Evolutionary conservation across 192 early-diverging fungal genomes (phyloP).

Genomic region (Phycomyces nitens): DNA sequence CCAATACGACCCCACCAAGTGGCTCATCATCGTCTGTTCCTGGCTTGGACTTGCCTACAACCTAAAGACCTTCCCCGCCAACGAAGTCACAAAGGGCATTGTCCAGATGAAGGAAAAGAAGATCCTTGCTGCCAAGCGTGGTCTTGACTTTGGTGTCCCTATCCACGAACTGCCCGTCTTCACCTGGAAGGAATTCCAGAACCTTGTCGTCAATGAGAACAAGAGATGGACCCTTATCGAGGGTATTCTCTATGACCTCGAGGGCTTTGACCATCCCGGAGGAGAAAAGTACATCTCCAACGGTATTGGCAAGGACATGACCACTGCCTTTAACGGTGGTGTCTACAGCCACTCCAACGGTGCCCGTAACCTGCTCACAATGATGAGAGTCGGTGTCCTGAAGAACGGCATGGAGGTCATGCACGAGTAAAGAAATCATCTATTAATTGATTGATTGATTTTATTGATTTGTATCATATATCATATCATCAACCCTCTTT

Average conservation of each 20-base stretch:
- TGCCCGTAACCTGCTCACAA: slow-evolving; percentile 77
- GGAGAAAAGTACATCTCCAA: slow-evolving; percentile 67
- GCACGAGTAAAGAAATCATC: neutral
- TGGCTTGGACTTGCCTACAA: slow-evolving; percentile 64
- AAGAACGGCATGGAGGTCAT: slow-evolving; percentile 45
- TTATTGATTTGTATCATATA: too few relatives aligned
- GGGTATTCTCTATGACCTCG: slow-evolving; percentile 79
- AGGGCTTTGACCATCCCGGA: slow-evolving; percentile 86
- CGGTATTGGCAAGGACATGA: slow-evolving; percentile 82
- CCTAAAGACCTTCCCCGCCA: slow-evolving; percentile 72
- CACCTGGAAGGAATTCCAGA: slow-evolving; percentile 60
- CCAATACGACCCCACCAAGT: slow-evolving; percentile 85
- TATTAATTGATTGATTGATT: too few relatives aligned
- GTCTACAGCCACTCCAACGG: slow-evolving; percentile 90
- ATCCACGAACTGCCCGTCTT: slow-evolving; percentile 66
- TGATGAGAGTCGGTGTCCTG: slow-evolving; percentile 66
- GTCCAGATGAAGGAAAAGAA: slow-evolving; percentile 82
- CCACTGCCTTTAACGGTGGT: slow-evolving; percentile 84
- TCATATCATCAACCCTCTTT: too few relatives aligned
- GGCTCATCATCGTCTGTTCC: slow-evolving; percentile 63
- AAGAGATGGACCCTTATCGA: slow-evolving; percentile 82
- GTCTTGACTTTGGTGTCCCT: slow-evolving; percentile 72
- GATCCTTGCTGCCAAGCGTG: slow-evolving; percentile 52
- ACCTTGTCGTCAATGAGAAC: slow-evolving; percentile 61
- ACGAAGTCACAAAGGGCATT: slow-evolving; percentile 76